Conservation (phyloP, 192 early-diverging fungal species). For the Backusella westeae region DNA sequence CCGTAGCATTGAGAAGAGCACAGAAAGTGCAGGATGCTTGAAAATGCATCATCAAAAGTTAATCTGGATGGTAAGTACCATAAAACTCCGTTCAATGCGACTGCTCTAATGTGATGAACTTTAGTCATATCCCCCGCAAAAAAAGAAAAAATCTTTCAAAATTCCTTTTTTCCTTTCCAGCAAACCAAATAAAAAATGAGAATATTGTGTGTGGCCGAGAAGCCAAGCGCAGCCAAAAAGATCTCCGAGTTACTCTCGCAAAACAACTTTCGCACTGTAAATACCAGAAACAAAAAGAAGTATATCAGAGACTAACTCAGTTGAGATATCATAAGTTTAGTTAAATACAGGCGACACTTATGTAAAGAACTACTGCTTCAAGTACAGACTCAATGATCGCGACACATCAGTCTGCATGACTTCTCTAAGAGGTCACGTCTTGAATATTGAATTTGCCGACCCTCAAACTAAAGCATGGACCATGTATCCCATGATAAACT, state of each 20-base stretch:
- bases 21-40: fast-evolving
- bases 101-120: too few relatives aligned
- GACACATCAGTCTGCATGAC: constrained; percentile 77
- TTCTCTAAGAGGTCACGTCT: constrained; percentile 77
- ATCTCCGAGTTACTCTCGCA: constrained; percentile 76
- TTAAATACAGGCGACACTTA: constrained; percentile 50
- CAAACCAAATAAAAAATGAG: constrained; percentile 45
- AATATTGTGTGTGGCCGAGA: constrained; percentile 96
- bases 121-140: too few relatives aligned
- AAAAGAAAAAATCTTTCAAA: too few relatives aligned
- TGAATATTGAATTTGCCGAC: constrained; percentile 62
- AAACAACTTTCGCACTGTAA: constrained; percentile 38
- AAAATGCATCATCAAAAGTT: too few relatives aligned
- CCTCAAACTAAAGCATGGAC: constrained; percentile 61
- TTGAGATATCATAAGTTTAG: constrained; percentile 25
- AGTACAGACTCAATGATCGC: constrained; percentile 52
- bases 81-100: too few relatives aligned
- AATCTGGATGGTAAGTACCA: too few relatives aligned
- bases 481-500: constrained; percentile 43
- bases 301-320: neutral
- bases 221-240: constrained; percentile 82
- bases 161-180: too few relatives aligned
- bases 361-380: constrained; percentile 83
- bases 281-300: neutral
- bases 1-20: too few relatives aligned